Evolutionary conservation across 23 red algal genomes (phyloP), one percentile per base, ranked within the genome.

Genomic region (Gracilariopsis chorda): DNA sequence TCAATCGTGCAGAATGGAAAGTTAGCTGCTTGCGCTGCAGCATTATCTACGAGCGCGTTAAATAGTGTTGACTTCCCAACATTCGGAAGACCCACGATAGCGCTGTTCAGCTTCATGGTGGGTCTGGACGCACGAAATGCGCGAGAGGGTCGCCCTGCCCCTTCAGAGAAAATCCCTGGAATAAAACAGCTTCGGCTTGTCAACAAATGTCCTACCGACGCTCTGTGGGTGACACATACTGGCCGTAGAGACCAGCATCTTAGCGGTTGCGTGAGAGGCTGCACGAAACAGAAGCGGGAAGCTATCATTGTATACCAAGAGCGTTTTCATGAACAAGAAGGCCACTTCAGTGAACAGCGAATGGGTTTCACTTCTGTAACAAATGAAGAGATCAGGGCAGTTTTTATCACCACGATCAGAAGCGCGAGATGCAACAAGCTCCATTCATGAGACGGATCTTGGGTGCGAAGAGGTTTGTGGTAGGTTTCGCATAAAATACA

Each of bases 1-100:
- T 99, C 97, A 80, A 99, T 88, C 21, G 97, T 99, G 46, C 97
- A 99, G 44, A 99, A 99, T 0, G 97, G 97, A 83, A 96, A 99
- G 80, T 99, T 99, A 43, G 93, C 97, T 37, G 93, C 94, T 42
- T 96, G 93, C 16, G 97, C 97, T 11, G 69, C 69, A 9, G 74
- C 87, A 39, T 96, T 92, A 48, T 99, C 93, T 33, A 95, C 93
- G 29, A 99, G 87, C 45, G 97, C 97, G 48, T 98, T 98, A 58
- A 98, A 94, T 46, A 98, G 68, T 24, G 95, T 98, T 7, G 91
- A 94, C 48, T 98, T 98, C 10, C 95, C 95, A 3, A 98, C 95
- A 51, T 98, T 98, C 19, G 95, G 95, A 40, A 94, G 64, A 48
- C 95, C 95, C 3, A 98, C 95, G 34, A 98, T 87, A 13, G 93